These are phyloP conservation scores for Chiua virens DNA, from an alignment of 768 basidiomycete species.

Conservation along the genomic window DNA sequence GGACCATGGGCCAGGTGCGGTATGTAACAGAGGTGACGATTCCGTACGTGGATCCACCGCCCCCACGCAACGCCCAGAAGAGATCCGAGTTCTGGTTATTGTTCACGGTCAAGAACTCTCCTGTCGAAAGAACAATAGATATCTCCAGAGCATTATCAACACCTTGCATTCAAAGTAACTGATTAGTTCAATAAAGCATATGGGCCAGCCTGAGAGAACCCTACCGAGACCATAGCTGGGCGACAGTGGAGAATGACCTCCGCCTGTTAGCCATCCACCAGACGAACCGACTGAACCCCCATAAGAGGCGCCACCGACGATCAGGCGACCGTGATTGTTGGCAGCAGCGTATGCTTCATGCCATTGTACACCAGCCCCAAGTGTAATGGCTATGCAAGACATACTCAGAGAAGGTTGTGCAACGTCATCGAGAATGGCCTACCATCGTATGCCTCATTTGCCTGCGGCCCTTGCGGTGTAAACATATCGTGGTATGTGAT, in stretches of 20 bases:
- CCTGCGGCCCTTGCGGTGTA: slow-evolving; percentile 32
- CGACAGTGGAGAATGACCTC: slow-evolving; percentile 45
- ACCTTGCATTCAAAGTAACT: slow-evolving; percentile 37
- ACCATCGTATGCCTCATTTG: slow-evolving; percentile 23
- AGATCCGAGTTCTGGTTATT: slow-evolving; percentile 43
- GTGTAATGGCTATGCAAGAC: slow-evolving; percentile 27
- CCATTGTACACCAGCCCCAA: slow-evolving; percentile 51
- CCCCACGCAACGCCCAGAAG: slow-evolving; percentile 57
- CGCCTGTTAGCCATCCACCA: slow-evolving; percentile 53
- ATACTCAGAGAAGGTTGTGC: slow-evolving; percentile 2
- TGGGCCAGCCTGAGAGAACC: background rate
- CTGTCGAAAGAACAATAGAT: slow-evolving; percentile 43
- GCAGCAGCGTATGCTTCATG: slow-evolving; percentile 43
- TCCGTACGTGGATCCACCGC: slow-evolving; percentile 51
- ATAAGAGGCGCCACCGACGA: slow-evolving; percentile 45
- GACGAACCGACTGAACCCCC: slow-evolving; percentile 47
- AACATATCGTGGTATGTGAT: slow-evolving; percentile 34
- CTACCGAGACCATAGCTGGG: slow-evolving; percentile 45
- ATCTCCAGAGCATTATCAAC: slow-evolving; percentile 53
- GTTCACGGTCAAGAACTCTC: slow-evolving; percentile 41
- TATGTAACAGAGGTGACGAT: slow-evolving; percentile 50
- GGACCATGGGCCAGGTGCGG: slow-evolving; percentile 39
- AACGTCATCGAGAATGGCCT: too few species aligned
- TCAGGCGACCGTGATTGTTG: slow-evolving; percentile 36
- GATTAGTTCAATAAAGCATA: background rate